Percentiles rank a stretch among this genome's conserved stretches.
Conservation (phyloP, 441 rosid genomes). For the Syzygium malaccense region DNA sequence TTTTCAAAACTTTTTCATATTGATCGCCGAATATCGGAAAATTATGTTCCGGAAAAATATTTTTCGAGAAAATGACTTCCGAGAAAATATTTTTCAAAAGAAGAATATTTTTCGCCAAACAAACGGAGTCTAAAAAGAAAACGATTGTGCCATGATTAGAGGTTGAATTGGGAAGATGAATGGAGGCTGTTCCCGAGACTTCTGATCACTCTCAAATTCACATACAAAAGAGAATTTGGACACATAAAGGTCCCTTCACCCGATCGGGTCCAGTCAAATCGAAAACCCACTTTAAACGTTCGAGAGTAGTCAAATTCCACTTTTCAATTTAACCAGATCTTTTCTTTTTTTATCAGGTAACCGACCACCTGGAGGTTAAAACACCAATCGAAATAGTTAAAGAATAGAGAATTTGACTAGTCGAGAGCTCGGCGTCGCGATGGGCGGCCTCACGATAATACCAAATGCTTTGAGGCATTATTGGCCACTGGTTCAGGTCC, state of each 20-base stretch:
- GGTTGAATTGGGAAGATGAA: background rate
- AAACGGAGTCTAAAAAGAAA: too few relatives aligned
- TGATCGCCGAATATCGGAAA: too few relatives aligned
- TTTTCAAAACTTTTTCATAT: too few relatives aligned
- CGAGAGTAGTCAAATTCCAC: background rate
- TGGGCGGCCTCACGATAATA: background rate
- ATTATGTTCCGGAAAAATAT: too few relatives aligned
- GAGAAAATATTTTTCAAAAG: too few relatives aligned
- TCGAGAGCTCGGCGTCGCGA: fast-evolving
- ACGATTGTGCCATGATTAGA: background rate
- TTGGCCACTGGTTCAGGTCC: background rate
- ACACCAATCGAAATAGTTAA: background rate
- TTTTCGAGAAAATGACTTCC: too few relatives aligned
- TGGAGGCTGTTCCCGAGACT: background rate
- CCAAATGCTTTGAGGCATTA: background rate
- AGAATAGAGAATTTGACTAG: background rate
- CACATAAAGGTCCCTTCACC: background rate
- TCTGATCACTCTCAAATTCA: background rate
- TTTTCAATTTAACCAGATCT: background rate
- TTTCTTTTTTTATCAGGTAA: background rate
- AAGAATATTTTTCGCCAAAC: too few relatives aligned
- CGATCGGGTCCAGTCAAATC: background rate
- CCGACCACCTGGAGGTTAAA: background rate
- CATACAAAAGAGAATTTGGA: background rate
- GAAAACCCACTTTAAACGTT: background rate